Percentiles rank a stretch among this genome's conserved stretches.
phyloP scores from a whole-genome alignment of 2,329 filamentous ascomycete species.

The Colletotrichum costaricense region DNA sequence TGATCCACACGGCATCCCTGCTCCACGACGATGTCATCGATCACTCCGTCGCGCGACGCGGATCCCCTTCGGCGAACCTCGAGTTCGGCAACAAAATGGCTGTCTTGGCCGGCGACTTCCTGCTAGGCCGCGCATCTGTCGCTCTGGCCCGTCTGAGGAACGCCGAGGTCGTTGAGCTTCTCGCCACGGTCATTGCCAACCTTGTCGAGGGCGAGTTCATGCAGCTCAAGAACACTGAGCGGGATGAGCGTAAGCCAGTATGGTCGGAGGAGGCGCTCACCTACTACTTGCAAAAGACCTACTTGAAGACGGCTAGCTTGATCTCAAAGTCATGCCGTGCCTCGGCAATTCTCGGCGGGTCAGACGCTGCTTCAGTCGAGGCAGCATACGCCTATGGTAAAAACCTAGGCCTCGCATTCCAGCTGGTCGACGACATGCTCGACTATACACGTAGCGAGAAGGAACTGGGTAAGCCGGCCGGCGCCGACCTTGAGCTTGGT shows the following conservation, averaged over 20 bases:
- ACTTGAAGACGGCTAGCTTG: conserved; percentile 93
- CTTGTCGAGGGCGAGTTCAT: conserved; percentile 99
- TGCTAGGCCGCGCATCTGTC: conserved; percentile 92
- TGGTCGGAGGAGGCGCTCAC: conserved; percentile 91
- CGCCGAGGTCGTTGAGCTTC: conserved; percentile 91
- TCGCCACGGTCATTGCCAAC: conserved; percentile 97
- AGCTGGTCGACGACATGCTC: conserved; percentile 97
- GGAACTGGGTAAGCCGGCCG: conserved; percentile 93
- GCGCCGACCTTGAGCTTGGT: conserved; percentile 92
- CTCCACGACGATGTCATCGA: conserved; percentile 99
- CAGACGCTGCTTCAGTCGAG: conserved; percentile 83
- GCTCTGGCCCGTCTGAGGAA: conserved; percentile 90
- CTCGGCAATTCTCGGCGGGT: conserved; percentile 84
- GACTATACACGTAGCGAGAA: conserved; percentile 90
- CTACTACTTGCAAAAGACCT: conserved; percentile 98
- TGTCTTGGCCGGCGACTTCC: conserved; percentile 95
- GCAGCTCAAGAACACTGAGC: conserved; percentile 96
- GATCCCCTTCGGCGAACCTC: conserved; percentile 88
- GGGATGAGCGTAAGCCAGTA: conserved; percentile 83
- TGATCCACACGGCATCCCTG: conserved; percentile 96
- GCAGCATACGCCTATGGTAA: conserved; percentile 92
- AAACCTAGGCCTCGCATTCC: conserved; percentile 94
- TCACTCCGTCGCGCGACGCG: conserved; percentile 85
- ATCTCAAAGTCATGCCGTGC: conserved; percentile 97
- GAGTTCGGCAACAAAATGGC: conserved; percentile 99